Evolutionary conservation across 805 yeast species (phyloP), one percentile per base, ranked within the genome.

Genomic region (Myxozyma udenii): DNA sequence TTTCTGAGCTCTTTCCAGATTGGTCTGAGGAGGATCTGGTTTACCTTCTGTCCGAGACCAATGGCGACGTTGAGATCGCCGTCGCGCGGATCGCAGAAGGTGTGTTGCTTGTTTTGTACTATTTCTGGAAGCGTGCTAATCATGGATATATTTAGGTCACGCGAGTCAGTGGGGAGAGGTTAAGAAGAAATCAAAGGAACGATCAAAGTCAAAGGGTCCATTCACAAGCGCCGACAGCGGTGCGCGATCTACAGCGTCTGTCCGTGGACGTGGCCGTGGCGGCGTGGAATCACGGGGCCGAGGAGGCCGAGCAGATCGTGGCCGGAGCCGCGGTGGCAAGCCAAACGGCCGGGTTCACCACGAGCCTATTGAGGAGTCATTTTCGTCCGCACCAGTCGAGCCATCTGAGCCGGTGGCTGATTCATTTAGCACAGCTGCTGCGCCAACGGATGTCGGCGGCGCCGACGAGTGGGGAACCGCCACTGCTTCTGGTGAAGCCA

Each of bases 141-240:
- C 30, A 22, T 16, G 26, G 36, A 35, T 24, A 45, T 32, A 21
- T 40, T 2, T 40, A 58, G 64, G 96, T 60, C 85, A 85, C 64
- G 95, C 87, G 35, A 78, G 85, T 61, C 87, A 85, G 70, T 91
- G 98, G 96, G 97, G 88, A 66, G 93, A 90, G 62, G 95, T 87
- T 58, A 83, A 83, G 70, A 85, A 74, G 63, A 77, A 77, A 25
- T 63, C 78, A 41, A 55, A 53, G 40, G 54, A 53, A 25, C 40
- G 54, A 32, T 53, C 60, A 19, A 55, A 55, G 43, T 55, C 59
- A n/a, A 55, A 55, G 43, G 60, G 60, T 21, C 60, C 60, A 3
- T 44, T 44, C 12, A 14, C 49, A 24, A 18, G 35, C 35, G 11
- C 30, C 35, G 51, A 55, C n/a, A 9, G 12, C 12, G 16, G 25